phyloP scores from a whole-genome alignment of 2,329 filamentous ascomycete genomes.

The Amesomyces nigricolor region DNA sequence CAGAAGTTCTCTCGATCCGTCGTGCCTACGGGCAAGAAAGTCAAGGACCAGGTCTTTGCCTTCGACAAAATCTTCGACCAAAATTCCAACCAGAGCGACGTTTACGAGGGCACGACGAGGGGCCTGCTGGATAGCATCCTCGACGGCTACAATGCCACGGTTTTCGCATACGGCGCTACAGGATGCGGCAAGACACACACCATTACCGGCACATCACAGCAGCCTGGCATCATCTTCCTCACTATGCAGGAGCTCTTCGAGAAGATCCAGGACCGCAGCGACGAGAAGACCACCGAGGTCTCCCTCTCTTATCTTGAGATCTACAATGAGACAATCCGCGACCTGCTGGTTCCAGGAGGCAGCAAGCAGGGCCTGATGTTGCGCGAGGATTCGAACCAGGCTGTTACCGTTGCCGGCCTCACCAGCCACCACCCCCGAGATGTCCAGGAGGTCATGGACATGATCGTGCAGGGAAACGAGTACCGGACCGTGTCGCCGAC shows the following conservation, averaged over 20 bases:
- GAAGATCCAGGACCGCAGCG: slow-evolving; percentile 78
- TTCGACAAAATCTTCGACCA: slow-evolving; percentile 98
- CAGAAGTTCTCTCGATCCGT: slow-evolving; percentile 81
- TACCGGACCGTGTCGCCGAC: slow-evolving; percentile 94
- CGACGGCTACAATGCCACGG: slow-evolving; percentile 97
- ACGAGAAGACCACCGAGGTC: slow-evolving; percentile 84
- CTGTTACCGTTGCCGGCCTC: slow-evolving; percentile 83
- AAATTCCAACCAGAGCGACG: slow-evolving; percentile 82
- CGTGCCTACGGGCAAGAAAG: slow-evolving; percentile 75
- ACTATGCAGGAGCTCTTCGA: slow-evolving; percentile 99
- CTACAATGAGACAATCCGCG: slow-evolving; percentile 97
- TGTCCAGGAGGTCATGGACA: slow-evolving; percentile 97
- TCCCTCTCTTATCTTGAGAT: slow-evolving; percentile 95
- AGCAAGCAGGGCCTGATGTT: slow-evolving; percentile 84
- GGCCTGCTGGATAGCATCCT: slow-evolving; percentile 88
- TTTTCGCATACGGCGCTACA: slow-evolving; percentile 96
- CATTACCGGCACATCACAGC: slow-evolving; percentile 84
- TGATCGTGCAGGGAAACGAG: slow-evolving; percentile 93
- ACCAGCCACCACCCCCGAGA: slow-evolving; percentile 87
- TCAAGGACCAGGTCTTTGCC: slow-evolving; percentile 95
- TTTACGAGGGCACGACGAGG: slow-evolving; percentile 90
- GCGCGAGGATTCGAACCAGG: slow-evolving; percentile 88
- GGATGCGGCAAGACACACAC: slow-evolving; percentile 99
- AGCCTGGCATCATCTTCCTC: slow-evolving; percentile 95
- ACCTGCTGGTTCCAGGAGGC: slow-evolving; percentile 79